A percentile compares a stretch with the other conserved stretches of the same genome.
Evolutionary conservation across 2,329 filamentous ascomycete genomes (phyloP).

Genomic region (Pseudogymnoascus sp.): DNA sequence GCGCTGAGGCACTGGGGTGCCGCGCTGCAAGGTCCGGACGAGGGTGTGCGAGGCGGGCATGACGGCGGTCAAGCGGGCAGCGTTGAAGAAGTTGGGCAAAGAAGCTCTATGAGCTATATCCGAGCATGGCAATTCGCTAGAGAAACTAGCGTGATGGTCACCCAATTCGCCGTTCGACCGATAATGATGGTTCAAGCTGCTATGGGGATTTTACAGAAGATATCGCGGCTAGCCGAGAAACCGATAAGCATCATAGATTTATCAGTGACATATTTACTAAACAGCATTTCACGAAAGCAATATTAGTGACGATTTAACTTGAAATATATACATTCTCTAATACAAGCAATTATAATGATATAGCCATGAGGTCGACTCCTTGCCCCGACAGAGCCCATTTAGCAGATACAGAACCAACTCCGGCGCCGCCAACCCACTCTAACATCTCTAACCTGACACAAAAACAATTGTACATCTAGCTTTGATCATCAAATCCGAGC

Average conservation of each 20-base stretch:
- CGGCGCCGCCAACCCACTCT: neutral
- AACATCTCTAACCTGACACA: neutral
- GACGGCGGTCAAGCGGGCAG: neutral
- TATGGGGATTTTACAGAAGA: neutral
- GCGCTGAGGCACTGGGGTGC: neutral
- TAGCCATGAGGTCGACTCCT: neutral
- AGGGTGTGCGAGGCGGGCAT: neutral
- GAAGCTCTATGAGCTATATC: neutral
- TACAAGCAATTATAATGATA: conserved; percentile 1
- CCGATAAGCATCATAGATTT: neutral
- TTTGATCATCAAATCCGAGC: neutral
- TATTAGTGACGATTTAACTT: neutral
- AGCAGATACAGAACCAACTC: neutral
- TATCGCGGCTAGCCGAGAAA: neutral
- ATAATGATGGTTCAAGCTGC: neutral
- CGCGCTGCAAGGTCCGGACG: neutral
- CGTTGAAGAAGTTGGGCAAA: neutral
- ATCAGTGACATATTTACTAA: neutral
- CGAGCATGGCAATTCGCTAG: neutral
- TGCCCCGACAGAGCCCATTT: neutral
- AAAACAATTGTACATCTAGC: conserved; percentile 1
- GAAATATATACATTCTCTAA: neutral
- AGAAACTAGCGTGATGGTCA: neutral
- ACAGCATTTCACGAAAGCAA: neutral
- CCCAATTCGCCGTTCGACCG: neutral